phyloP scores from a whole-genome alignment of 1,284 basidiomycete genomes.

The Cyathus olla region DNA sequence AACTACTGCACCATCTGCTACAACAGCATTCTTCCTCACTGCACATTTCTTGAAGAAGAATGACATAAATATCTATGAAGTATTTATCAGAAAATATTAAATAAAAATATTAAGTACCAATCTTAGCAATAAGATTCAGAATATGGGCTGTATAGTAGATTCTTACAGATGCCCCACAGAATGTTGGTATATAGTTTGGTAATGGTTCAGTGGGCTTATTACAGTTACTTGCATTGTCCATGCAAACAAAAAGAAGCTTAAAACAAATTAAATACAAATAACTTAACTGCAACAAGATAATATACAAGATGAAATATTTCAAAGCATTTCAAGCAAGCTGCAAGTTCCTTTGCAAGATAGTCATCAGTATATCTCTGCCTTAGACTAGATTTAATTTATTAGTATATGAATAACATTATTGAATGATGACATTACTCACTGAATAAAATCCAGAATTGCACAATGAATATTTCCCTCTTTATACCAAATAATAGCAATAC shows the following conservation, averaged over 20 bases:
- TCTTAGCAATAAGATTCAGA: constrained; percentile 12
- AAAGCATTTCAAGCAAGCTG: background rate
- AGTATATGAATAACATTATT: background rate
- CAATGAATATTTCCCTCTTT: background rate
- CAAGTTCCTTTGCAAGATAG: background rate
- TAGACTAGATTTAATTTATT: background rate
- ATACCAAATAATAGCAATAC: background rate
- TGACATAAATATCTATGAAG: constrained; percentile 8
- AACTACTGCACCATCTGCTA: background rate
- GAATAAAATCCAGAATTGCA: background rate
- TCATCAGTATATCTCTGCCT: background rate
- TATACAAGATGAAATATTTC: background rate
- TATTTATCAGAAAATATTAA: too few species aligned
- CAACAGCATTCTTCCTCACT: background rate
- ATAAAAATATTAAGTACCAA: background rate
- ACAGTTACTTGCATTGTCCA: constrained; percentile 13
- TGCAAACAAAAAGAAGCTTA: constrained; percentile 9
- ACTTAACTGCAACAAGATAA: too few species aligned
- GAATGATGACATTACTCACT: background rate
- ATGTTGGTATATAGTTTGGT: constrained; percentile 2
- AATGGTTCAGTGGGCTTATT: constrained; percentile 3
- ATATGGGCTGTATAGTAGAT: constrained; percentile 10
- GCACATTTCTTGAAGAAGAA: constrained; percentile 10
- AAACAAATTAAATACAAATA: too few species aligned
- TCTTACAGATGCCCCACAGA: constrained; percentile 9